Evolutionary conservation across 257 asterid species (phyloP).

Genomic region (Mentha longifolia): DNA sequence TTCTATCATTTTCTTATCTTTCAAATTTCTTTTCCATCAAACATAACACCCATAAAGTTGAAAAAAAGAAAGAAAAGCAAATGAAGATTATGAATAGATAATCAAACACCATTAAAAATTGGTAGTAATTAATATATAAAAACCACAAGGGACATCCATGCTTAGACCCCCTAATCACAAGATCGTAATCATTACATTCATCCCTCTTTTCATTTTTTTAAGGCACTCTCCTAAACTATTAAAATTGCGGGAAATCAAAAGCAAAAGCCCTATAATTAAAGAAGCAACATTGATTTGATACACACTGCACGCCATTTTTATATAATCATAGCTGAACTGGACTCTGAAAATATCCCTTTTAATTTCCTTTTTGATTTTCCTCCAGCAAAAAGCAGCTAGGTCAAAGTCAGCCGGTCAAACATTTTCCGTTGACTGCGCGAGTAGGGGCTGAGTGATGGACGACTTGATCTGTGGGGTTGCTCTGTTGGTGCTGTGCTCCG

Average conservation of each 20-base stretch:
- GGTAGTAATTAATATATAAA: conserved; percentile 40
- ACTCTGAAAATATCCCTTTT: neutral
- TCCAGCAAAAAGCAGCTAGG: conserved; percentile 42
- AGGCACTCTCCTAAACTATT: conserved; percentile 51
- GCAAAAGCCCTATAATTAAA: conserved; percentile 29
- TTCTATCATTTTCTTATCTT: too few species aligned
- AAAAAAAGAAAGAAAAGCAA: neutral
- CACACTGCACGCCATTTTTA: conserved; percentile 58
- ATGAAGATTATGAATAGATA: conserved; percentile 1
- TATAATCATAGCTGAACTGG: conserved; percentile 43
- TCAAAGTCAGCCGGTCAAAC: conserved; percentile 53
- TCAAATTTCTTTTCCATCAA: neutral
- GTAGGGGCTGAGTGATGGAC: conserved; percentile 86
- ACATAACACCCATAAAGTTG: too few species aligned
- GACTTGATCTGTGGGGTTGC: conserved; percentile 59
- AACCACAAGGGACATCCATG: conserved; percentile 47
- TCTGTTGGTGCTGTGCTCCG: conserved; percentile 57
- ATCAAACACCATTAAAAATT: conserved; percentile 40
- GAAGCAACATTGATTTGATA: conserved; percentile 32
- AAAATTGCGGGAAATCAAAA: conserved; percentile 14
- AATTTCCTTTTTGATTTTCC: neutral
- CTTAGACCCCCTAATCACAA: conserved; percentile 46
- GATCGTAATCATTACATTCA: conserved; percentile 56
- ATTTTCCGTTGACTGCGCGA: conserved; percentile 60
- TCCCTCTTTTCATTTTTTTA: conserved; percentile 8